These are phyloP conservation scores for Apiotrichum akiyoshidainum DNA, from an alignment of 1,284 basidiomycete species.

Conservation along the genomic window DNA sequence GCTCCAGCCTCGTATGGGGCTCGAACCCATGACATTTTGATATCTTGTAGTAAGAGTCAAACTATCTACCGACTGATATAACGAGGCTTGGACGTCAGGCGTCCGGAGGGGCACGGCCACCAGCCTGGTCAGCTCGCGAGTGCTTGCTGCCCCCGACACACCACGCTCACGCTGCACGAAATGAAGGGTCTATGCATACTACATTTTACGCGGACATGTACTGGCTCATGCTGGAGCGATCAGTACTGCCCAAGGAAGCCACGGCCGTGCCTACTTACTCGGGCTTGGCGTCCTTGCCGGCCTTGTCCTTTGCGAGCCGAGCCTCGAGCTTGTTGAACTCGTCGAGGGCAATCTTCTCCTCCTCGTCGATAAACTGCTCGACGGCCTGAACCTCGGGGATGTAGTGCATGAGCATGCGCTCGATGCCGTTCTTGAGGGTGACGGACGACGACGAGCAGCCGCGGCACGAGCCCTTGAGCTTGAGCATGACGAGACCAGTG, in stretches of 20 bases:
- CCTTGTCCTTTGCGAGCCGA: conserved; percentile 59
- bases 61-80: conserved; percentile 3
- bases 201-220: conserved; percentile 35
- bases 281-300: conserved; percentile 31
- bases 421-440: conserved; percentile 91
- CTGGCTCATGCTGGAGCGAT: conserved; percentile 39
- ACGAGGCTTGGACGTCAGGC: background rate
- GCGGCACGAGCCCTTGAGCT: conserved; percentile 92
- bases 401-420: conserved; percentile 99
- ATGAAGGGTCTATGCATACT: conserved; percentile 9
- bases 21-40: conserved; percentile 2
- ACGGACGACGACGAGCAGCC: conserved; percentile 91
- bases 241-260: too few relatives aligned
- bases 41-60: conserved; percentile 2
- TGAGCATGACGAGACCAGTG: conserved; percentile 63
- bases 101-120: background rate
- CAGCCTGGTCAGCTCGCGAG: background rate
- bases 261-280: conserved; percentile 1
- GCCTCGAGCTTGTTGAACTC: conserved; percentile 92
- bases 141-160: too few relatives aligned
- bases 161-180: background rate
- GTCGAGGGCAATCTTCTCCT: conserved; percentile 79
- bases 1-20: background rate
- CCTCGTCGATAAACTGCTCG: conserved; percentile 87
- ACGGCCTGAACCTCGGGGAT: conserved; percentile 97